Base-by-base conservation (phyloP, 1,284 basidiomycete genomes). In the Stygiomarasmius scandens region DNA sequence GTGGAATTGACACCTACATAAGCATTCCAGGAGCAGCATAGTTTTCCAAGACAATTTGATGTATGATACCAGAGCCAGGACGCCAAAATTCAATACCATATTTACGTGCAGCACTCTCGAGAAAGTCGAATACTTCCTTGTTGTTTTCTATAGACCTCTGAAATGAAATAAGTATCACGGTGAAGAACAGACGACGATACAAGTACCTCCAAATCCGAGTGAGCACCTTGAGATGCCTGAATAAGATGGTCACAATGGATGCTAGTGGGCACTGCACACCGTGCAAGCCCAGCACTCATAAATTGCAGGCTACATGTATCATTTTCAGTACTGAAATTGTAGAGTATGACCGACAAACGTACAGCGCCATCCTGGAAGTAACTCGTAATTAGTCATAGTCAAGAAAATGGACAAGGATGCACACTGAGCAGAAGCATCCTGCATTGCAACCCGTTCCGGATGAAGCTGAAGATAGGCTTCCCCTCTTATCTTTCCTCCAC, bases 191-290 rank as follows among this genome's bases (percentile, higher is more conserved):
- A 25, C 2, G 25, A 38, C 16, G 3, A 52, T 27, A 16, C 10
- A n/a, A 49, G 5, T 20, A 27, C 90, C 83, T 93, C 79, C 55
- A 97, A 76, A 69, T 97, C 95, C 20, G 84, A 76, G 51, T 89
- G 83, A 1, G 95, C 95, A 16, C 95, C 95, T 60, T 89, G 82
- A 34, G 80, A 81, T n/a, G 94, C 94, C 73, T 95, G 93, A 58
- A 96, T 97, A 46, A 98, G 83, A 77, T 99, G 97, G 72, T 99
- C 97, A 70, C 97, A 99, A 75, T 99, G 97, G 73, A 98, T 83
- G 78, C 92, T 82, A 5, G 87, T 84, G 38, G 90, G 90, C 8
- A 99, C 96, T 29, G 94, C 92, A 66, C 90, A 93, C 61, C 83
- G 83, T 41, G 87, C 77, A 53, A 98, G 85, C 49, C 94, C 95